Evolutionary conservation across 805 yeast genomes (phyloP).

Genomic region (Naumovozyma castellii): DNA sequence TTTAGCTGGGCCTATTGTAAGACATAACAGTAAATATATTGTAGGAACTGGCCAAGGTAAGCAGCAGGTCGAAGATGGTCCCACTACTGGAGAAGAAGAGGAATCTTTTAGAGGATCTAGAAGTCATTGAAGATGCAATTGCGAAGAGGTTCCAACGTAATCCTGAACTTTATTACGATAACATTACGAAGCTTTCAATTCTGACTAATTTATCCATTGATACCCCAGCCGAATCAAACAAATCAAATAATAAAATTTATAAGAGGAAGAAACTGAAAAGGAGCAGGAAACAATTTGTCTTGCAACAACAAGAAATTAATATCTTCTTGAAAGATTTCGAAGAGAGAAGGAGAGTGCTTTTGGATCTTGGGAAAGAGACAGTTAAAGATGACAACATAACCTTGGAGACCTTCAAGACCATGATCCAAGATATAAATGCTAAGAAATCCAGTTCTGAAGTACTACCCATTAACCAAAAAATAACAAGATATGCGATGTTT

Average conservation of each 20-base stretch:
- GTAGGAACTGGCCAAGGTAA: no score
- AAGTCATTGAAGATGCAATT: constrained; percentile 59
- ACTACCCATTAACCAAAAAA: constrained; percentile 8
- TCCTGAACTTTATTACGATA: constrained; percentile 42
- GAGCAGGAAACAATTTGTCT: constrained; percentile 37
- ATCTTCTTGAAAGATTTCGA: constrained; percentile 41
- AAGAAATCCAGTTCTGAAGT: constrained; percentile 22
- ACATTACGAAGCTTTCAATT: constrained; percentile 7
- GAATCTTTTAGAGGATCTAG: constrained; percentile 50
- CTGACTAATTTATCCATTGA: neutral
- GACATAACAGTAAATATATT: no score
- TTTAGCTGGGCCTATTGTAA: no score
- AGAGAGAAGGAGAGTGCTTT: constrained; percentile 22
- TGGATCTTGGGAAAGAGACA: constrained; percentile 1
- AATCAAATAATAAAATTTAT: constrained; percentile 23
- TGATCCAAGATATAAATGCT: constrained; percentile 26
- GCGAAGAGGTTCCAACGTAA: constrained; percentile 51
- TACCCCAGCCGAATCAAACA: constrained; percentile 6
- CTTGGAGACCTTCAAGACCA: constrained; percentile 33
- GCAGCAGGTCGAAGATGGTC: no score
- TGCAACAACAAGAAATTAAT: constrained; percentile 62
- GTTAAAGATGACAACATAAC: constrained; percentile 13
- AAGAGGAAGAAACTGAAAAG: constrained; percentile 34
- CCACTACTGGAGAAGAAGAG: constrained; percentile 30
- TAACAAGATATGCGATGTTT: constrained; percentile 18